A percentile compares a stretch with the other conserved stretches of the same genome.
Conservation (phyloP, 306 rosid species). For the Astragalus glycyphyllos region DNA sequence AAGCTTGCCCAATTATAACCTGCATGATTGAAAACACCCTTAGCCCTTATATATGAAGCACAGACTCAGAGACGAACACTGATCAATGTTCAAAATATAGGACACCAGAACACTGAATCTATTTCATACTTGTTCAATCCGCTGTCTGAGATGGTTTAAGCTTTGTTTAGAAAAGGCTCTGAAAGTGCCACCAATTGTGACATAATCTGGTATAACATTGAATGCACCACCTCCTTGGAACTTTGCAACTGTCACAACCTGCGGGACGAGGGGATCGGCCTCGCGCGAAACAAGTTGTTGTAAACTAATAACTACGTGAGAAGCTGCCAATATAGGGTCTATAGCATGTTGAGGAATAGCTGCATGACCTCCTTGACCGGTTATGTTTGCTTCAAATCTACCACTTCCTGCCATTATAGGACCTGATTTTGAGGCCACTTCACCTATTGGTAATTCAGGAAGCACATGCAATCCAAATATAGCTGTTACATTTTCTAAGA, state of each 20-base stretch:
- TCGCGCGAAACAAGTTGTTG: conserved; percentile 89
- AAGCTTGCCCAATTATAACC: conserved; percentile 81
- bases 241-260: conserved; percentile 83
- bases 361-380: conserved; percentile 93
- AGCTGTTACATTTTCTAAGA: conserved; percentile 72
- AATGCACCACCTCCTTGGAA: conserved; percentile 89
- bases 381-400: conserved; percentile 77
- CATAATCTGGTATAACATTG: conserved; percentile 92
- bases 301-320: conserved; percentile 81
- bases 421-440: conserved; percentile 69
- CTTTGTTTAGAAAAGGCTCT: conserved; percentile 67
- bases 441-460: conserved; percentile 57
- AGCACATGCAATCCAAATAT: conserved; percentile 78
- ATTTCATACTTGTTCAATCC: conserved; percentile 68
- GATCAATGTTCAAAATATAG: too few species aligned
- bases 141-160: conserved; percentile 55
- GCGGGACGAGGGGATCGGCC: conserved; percentile 75
- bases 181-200: conserved; percentile 87
- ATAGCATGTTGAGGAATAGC: conserved; percentile 85
- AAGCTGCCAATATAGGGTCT: conserved; percentile 88
- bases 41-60: not conserved
- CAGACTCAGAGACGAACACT: too few species aligned
- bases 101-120: not conserved
- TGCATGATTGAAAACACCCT: conserved; percentile 40
- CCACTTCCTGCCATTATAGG: conserved; percentile 75